Percentiles rank a stretch among this genome's conserved stretches.
These are phyloP conservation scores for Yarrowia sp. DNA, from an alignment of 805 yeast genomes.

Conservation along the genomic window DNA sequence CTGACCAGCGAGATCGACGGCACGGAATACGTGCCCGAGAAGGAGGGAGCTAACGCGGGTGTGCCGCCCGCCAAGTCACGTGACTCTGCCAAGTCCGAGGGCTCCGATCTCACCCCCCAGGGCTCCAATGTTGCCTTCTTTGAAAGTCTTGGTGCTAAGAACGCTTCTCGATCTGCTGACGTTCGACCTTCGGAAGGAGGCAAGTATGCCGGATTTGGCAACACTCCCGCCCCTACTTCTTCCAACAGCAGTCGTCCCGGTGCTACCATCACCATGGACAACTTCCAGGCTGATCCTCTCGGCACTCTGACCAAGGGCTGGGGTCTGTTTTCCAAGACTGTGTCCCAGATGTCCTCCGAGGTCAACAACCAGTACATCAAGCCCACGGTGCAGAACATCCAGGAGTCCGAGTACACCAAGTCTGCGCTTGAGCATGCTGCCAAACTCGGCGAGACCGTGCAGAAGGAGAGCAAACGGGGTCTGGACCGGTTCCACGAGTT, in stretches of 20 bases:
- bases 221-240: slow-evolving; percentile 40
- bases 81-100: slow-evolving; percentile 48
- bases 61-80: slow-evolving; percentile 26
- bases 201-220: slow-evolving; percentile 54
- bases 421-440: slow-evolving; percentile 94
- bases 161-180: slow-evolving; percentile 74
- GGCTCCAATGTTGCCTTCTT: slow-evolving; percentile 80
- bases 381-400: slow-evolving; percentile 85
- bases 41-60: slow-evolving; percentile 4
- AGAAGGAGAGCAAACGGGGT: slow-evolving; percentile 82
- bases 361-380: slow-evolving; percentile 88
- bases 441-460: slow-evolving; percentile 94
- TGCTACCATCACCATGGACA: slow-evolving; percentile 44
- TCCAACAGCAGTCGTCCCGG: slow-evolving; percentile 31
- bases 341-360: slow-evolving; percentile 80
- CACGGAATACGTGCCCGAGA: slow-evolving; percentile 56
- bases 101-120: slow-evolving; percentile 1
- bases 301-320: slow-evolving; percentile 94
- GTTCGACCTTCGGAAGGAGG: slow-evolving; percentile 95
- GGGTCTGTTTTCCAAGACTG: slow-evolving; percentile 89
- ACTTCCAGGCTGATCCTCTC: slow-evolving; percentile 72
- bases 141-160: slow-evolving; percentile 75
- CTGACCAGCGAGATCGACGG: slow-evolving; percentile 80
- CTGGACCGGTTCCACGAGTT: slow-evolving; percentile 68
- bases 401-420: slow-evolving; percentile 75